Conservation (phyloP, 1,284 basidiomycete species). For the Lentinus polychrous region DNA sequence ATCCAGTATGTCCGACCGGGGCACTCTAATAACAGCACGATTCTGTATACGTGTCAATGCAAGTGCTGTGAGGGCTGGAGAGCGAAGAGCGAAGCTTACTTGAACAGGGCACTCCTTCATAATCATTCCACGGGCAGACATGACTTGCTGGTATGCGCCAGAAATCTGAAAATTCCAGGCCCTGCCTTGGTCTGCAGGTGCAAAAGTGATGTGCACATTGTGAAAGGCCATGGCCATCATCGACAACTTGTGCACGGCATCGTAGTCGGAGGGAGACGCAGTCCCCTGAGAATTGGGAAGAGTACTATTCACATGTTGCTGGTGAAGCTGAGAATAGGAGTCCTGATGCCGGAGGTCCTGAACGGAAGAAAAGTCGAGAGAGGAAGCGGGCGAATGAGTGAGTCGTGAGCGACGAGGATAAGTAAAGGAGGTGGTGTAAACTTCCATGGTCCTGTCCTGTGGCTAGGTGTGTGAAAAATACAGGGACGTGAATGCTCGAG, state of each 20-base stretch:
- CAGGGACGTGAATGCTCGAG: slow-evolving; percentile 14
- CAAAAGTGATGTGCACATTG: slow-evolving; percentile 77
- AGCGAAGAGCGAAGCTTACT: slow-evolving; percentile 33
- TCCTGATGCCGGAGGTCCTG: slow-evolving; percentile 36
- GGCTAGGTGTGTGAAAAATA: slow-evolving; percentile 26
- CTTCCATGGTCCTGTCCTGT: slow-evolving; percentile 59
- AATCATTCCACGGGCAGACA: slow-evolving; percentile 84
- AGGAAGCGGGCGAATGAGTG: slow-evolving; percentile 53
- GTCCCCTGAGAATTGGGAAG: slow-evolving; percentile 25
- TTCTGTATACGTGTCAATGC: slow-evolving; percentile 40
- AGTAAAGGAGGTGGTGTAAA: slow-evolving; percentile 89
- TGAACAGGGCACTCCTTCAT: slow-evolving; percentile 86
- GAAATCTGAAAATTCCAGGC: slow-evolving; percentile 89
- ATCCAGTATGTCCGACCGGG: slow-evolving; percentile 89
- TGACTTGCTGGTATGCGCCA: slow-evolving; percentile 89
- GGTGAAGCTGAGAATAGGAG: slow-evolving; percentile 34
- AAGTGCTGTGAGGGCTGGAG: background rate
- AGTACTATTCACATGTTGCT: slow-evolving; percentile 32
- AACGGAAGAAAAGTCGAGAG: slow-evolving; percentile 52
- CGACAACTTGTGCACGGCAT: slow-evolving; percentile 77
- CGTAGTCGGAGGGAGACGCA: slow-evolving; percentile 44
- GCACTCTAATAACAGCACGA: slow-evolving; percentile 81
- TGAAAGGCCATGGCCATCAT: slow-evolving; percentile 77
- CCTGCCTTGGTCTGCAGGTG: slow-evolving; percentile 62
- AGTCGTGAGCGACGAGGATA: slow-evolving; percentile 74